Evolutionary conservation across 257 asterid species (phyloP).

Genomic region (Capsicum rhomboideum): DNA sequence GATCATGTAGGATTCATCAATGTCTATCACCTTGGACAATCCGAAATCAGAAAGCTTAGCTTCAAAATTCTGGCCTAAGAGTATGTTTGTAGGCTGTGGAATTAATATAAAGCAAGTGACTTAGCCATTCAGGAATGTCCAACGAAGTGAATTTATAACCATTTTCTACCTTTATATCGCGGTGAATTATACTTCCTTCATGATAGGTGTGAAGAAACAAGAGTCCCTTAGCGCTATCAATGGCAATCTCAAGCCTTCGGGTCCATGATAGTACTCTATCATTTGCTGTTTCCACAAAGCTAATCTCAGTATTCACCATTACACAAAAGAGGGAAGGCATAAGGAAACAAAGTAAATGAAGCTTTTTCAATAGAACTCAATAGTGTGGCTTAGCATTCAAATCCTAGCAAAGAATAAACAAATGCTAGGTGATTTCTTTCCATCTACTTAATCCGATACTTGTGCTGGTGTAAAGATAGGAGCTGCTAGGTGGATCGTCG

Average conservation of each 20-base stretch:
- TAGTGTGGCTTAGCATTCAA: neutral
- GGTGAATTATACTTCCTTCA: conserved; percentile 4
- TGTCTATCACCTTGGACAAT: conserved; percentile 20
- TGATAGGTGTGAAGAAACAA: conserved; percentile 4
- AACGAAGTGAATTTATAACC: neutral
- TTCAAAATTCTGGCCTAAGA: conserved; percentile 17
- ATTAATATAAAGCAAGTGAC: neutral
- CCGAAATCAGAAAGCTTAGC: conserved; percentile 25
- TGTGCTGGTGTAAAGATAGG: neutral
- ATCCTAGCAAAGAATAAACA: neutral
- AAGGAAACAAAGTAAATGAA: neutral
- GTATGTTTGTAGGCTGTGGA: conserved; percentile 18
- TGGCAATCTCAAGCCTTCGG: conserved; percentile 6
- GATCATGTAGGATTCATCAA: conserved; percentile 10
- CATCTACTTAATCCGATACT: neutral
- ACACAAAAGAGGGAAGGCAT: neutral
- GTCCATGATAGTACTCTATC: neutral
- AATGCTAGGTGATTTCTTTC: neutral
- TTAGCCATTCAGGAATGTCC: neutral
- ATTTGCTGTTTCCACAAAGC: neutral
- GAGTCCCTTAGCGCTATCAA: conserved; percentile 3
- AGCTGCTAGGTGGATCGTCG: neutral
- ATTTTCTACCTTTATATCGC: conserved; percentile 5
- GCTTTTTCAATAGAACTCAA: neutral
- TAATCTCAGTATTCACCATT: neutral